Evolutionary conservation across 2,329 filamentous ascomycete genomes (phyloP), one percentile per base, ranked within the genome.

Genomic region (Arachnomyces sp.): DNA sequence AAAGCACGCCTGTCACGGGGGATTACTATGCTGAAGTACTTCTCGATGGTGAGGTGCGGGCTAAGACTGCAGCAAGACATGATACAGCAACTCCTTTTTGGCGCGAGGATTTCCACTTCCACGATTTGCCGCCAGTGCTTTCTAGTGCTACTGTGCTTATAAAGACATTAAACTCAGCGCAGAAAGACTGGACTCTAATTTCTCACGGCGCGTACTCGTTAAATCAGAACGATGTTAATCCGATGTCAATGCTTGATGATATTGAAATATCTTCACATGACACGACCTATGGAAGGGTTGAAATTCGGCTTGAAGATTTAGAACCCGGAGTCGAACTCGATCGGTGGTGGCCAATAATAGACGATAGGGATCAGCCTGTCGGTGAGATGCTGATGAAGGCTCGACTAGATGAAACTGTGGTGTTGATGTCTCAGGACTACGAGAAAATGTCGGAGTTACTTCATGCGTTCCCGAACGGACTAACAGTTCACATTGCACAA

Each of bases 381-480:
- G 90, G 89, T 18, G 86, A 89, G 46, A 83, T 95, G 68, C 73
- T 94, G 38, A 78, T 95, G 63, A 87, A 81, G 55, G 73, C 93
- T 15, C 80, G 82, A 33, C 80, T 92, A 48, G 86, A 95, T 40
- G 90, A 98, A 63, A 79, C 92, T 36, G 84, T 94, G 5, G 89
- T 96, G 7, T 73, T 98, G 29, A 82, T 93, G 65, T 78, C 82
- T 5, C 78, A 83, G 43, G 87, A 96, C 57, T 98, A 98, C 60
- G 74, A 84, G 51, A 78, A 80, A 2, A 73, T 98, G 43, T 85
- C 84, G 1, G 82, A 92, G 47, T 69, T 95, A 18, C 69, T 98
- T 18, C 88, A 95, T 54, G 79, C 81, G 4, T 95, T 96, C 59
- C 79, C 80, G 30, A 83, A 84, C 28, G 85, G 86, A 0, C 69